These are phyloP conservation scores for Paraphysoderma sedebokerense DNA, from an alignment of 371 early-diverging fungal species.

Conservation along the genomic window DNA sequence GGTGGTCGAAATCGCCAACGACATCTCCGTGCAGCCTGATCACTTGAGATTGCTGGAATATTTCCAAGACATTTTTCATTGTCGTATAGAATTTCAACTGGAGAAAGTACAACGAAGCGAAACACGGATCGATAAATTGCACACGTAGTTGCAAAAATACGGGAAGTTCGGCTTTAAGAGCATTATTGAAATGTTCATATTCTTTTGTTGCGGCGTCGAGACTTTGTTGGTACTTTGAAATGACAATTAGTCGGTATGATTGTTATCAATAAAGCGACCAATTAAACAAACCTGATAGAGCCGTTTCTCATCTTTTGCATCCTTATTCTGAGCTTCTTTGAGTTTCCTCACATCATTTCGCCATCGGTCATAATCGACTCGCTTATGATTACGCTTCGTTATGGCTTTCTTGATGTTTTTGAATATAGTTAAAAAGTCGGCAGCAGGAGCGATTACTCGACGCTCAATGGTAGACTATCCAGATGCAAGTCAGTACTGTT, in stretches of 20 bases:
- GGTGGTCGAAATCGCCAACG: constrained; percentile 6
- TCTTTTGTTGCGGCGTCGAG: constrained; percentile 55
- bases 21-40: constrained; percentile 1
- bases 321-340: constrained; percentile 9
- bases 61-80: constrained; percentile 31
- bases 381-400: constrained; percentile 61
- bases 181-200: constrained; percentile 46
- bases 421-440: constrained; percentile 42
- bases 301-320: constrained; percentile 34
- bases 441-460: constrained; percentile 43
- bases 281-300: constrained; percentile 21
- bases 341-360: constrained; percentile 44
- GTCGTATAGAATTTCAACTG: constrained; percentile 42
- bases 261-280: background rate
- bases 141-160: constrained; percentile 32
- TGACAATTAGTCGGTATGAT: background rate
- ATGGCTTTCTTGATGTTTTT: constrained; percentile 50
- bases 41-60: constrained; percentile 17
- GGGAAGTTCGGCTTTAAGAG: constrained; percentile 49
- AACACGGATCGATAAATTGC: constrained; percentile 53
- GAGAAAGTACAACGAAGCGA: constrained; percentile 44
- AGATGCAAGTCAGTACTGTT: background rate
- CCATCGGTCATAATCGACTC: constrained; percentile 69
- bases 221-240: constrained; percentile 27
- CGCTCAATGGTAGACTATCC: constrained; percentile 45